These are phyloP conservation scores for Besnoitia besnoiti DNA, from an alignment of 169 alveolate genomes.

Conservation along the genomic window DNA sequence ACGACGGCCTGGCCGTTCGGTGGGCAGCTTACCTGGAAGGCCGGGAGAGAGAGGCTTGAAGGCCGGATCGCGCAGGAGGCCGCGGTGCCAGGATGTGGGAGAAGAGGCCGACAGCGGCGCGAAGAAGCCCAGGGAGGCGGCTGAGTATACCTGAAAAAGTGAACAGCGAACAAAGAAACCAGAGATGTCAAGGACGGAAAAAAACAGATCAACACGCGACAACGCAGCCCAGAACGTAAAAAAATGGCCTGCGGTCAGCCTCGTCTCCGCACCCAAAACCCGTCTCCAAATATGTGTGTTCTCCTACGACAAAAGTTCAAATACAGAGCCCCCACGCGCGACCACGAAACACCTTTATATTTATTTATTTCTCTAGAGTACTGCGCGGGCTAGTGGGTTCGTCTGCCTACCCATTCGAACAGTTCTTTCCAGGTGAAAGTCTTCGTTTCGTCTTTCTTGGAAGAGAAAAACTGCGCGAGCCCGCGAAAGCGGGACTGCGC, in stretches of 20 bases:
- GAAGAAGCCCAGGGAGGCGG: constrained; percentile 16
- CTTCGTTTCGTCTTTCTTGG: neutral
- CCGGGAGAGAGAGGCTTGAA: neutral
- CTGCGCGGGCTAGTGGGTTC: too few species aligned
- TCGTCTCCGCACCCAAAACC: too few species aligned
- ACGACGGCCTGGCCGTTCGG: too few species aligned
- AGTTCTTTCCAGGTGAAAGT: constrained; percentile 4
- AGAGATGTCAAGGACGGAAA: neutral
- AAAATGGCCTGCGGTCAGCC: neutral
- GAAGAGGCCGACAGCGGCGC: constrained; percentile 8
- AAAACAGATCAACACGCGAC: neutral
- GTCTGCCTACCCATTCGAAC: constrained; percentile 5
- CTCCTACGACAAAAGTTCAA: neutral
- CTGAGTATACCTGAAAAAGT: constrained; percentile 13
- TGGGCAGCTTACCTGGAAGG: neutral
- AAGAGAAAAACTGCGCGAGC: neutral
- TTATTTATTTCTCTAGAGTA: neutral
- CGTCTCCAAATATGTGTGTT: neutral
- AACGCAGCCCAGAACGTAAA: neutral
- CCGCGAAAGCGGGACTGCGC: neutral
- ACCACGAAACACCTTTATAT: neutral
- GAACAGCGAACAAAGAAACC: neutral
- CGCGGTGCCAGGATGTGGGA: constrained; percentile 18
- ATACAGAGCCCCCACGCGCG: too few species aligned
- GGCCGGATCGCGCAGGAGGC: neutral